Evolutionary conservation across 345 rosid genomes (phyloP), one percentile per base, ranked within the genome.

Genomic region (Citrus trifoliata): DNA sequence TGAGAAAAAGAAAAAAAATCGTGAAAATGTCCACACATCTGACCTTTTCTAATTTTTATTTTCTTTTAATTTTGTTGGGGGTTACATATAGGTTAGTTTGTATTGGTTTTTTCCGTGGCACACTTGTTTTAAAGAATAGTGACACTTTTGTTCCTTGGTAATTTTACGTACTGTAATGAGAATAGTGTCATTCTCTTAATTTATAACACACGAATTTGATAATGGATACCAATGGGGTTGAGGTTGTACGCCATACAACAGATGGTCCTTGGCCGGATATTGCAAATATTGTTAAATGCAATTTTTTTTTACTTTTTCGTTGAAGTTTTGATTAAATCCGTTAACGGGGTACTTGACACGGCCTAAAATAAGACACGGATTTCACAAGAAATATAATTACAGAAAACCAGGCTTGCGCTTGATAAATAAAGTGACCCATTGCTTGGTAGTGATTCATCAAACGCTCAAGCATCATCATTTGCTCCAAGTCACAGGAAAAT

Each of bases 401-500:
- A 76, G 72, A 76, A 55, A 74, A 70, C 25, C 24, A 51, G 46
- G 32, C 67, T 10, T 61, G 35, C 28, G 30, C 25, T 2, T 19
- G 68, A 24, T 7, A 6, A 67, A 37, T 53, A 4, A 35, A 56
- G 22, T 13, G 62, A 66, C 63, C 25, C 37, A 75, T n/a, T 33
- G 46, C 67, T 33, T 24, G 19, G 38, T 32, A 24, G 42, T 35
- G 60, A 21, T 30, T 64, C 73, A 25, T 30, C 42, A 4, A 74
- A 40, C 14, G 78, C 82, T 74, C 82, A 35, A 82, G 84, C 84
- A 70, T 70, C 87, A 80, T 82, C 78, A 60, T 67, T 69, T 70
- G 60, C 80, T 67, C 65, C 35, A 61, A 28, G 27, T 62, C 58
- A 40, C 48, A 56, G 7, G 51, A 8, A 37, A 22, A 32, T 63